A percentile compares a stretch with the other conserved stretches of the same genome.
Evolutionary conservation across 75 land plant genomes (phyloP).

Genomic region (Picea sitchensis): DNA sequence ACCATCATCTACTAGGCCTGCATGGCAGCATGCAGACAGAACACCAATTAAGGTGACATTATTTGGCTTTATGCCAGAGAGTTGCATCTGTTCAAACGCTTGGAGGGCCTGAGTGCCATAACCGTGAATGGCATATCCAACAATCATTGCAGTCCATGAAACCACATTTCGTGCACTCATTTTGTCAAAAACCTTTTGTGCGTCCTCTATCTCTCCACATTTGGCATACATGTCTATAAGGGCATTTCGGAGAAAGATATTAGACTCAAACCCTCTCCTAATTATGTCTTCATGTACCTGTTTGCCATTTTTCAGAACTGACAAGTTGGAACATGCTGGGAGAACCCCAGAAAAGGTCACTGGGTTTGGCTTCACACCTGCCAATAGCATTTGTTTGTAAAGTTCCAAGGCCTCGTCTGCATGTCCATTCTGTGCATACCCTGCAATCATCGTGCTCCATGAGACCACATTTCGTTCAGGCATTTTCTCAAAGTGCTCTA

Average conservation of each 20-base stretch:
- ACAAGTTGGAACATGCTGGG: slow-evolving; percentile 15
- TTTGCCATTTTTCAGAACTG: slow-evolving; percentile 13
- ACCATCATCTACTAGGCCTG: slow-evolving; percentile 6
- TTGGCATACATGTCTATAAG: slow-evolving; percentile 14
- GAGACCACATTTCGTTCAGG: slow-evolving; percentile 16
- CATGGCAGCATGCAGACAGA: slow-evolving; percentile 19
- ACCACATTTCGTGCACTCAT: slow-evolving; percentile 13
- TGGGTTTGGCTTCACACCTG: slow-evolving; percentile 10
- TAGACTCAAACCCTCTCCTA: background rate
- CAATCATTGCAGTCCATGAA: slow-evolving; percentile 15
- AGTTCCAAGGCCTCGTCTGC: slow-evolving; percentile 9
- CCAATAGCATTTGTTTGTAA: slow-evolving; percentile 4
- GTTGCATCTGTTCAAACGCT: slow-evolving; percentile 17
- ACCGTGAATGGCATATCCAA: slow-evolving; percentile 12
- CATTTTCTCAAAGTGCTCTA: slow-evolving; percentile 6
- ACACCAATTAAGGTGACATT: slow-evolving; percentile 29
- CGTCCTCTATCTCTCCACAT: slow-evolving; percentile 9
- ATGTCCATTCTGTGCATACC: slow-evolving; percentile 21
- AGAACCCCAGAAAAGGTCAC: slow-evolving; percentile 11
- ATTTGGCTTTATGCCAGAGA: slow-evolving; percentile 12
- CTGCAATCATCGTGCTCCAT: slow-evolving; percentile 21
- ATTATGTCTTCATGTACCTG: slow-evolving; percentile 8
- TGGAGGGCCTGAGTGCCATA: slow-evolving; percentile 17
- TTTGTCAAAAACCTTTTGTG: slow-evolving; percentile 6
- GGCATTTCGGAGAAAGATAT: background rate